These are phyloP conservation scores for Aspergillus sp. DNA, from an alignment of 2,329 filamentous ascomycete genomes.

Conservation along the genomic window DNA sequence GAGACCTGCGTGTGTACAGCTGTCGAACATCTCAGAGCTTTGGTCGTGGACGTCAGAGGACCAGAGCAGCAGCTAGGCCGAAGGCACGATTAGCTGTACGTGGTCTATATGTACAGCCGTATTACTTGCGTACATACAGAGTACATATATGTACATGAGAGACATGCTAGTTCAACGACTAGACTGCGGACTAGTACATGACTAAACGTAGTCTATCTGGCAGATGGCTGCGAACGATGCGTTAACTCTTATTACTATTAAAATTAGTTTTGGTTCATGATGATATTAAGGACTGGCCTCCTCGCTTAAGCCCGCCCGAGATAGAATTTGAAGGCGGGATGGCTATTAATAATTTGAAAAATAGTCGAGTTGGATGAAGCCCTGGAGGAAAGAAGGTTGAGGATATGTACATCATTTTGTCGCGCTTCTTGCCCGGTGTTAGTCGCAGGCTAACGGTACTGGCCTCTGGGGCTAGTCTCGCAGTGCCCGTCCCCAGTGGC, in stretches of 20 bases:
- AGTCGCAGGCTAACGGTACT: background rate
- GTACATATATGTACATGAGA: background rate
- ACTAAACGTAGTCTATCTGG: background rate
- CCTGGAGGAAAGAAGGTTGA: background rate
- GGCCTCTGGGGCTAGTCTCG: background rate
- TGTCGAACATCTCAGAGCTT: slow-evolving; percentile 1
- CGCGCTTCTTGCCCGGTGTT: background rate
- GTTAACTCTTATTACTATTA: background rate
- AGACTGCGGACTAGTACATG: background rate
- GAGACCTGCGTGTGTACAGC: slow-evolving; percentile 1
- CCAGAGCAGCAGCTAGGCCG: background rate
- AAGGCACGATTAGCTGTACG: background rate
- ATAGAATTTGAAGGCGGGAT: background rate
- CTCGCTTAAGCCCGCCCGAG: background rate
- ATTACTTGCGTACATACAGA: background rate
- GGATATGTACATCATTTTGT: background rate
- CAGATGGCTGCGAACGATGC: background rate
- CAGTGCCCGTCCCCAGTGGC: background rate
- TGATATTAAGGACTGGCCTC: background rate
- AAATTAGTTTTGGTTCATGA: background rate
- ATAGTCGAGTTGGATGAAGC: too few relatives aligned
- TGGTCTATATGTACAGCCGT: background rate
- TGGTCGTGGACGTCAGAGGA: background rate
- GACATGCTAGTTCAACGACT: too few relatives aligned
- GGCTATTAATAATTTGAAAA: background rate